Evolutionary conservation across 306 rosid species (phyloP), one percentile per base, ranked within the genome.

Genomic region (Quercus rubra): DNA sequence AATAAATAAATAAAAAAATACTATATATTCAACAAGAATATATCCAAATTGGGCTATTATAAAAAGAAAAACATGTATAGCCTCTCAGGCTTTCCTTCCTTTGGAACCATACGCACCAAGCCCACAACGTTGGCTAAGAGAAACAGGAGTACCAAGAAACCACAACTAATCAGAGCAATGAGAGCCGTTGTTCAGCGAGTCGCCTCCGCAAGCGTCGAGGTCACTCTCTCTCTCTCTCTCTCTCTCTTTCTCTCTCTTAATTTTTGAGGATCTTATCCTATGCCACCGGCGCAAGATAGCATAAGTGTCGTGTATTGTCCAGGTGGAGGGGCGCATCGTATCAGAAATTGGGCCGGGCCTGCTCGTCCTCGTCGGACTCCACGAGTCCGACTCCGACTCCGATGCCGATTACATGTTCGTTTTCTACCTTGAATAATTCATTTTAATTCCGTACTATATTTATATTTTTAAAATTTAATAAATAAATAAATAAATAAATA

Each of bases 331-430:
- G 14, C 86, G 90, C 70, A 69, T 78, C 20, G 91, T 92, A 3
- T 91, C 98, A 11, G 92, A 87, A 79, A 92, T 94, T 17, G 98
- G 98, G n/a, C 95, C 97, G 4, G 98, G 98, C 6, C 92, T 94
- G 51, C 91, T 94, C 62, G 95, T 94, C 78, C 91, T 94, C 33
- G 89, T 94, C 57, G 98, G 98, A 73, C 77, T 92, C 56, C 98
- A 92, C 62, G 93, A 92, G 10, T 84, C 98, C 71, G 98, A 94
- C 80, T 71, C 97, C 75, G 86, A 84, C 3, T 21, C 91, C 77
- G 98, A 94, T 30, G 93, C 95, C 76, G 97, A 94, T 5, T 92
- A 86, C 91, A 92, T 94, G 97, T 94, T 75, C 70, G 23, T 46
- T 55, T 59, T 55, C 69, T 69, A 0, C 4, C 25, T 57, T 15